Evolutionary conservation across 805 yeast genomes (phyloP).

Genomic region (Myxozyma neglecta): DNA sequence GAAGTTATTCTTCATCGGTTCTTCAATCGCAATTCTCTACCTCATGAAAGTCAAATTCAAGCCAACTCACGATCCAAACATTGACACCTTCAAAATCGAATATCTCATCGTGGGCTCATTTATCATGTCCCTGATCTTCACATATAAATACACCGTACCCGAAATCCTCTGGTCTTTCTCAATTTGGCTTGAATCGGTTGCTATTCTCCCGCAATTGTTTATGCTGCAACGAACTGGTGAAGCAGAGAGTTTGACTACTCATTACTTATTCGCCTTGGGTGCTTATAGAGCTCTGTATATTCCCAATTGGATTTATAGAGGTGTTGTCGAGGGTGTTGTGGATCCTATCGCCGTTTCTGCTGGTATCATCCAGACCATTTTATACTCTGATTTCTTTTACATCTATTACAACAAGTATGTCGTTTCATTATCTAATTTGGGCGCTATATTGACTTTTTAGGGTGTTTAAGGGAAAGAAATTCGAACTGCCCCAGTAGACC

Average conservation of each 20-base stretch:
- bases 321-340: conserved; percentile 44
- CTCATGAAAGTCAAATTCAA: conserved; percentile 65
- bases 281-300: conserved; percentile 84
- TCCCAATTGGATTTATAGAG: conserved; percentile 94
- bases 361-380: conserved; percentile 79
- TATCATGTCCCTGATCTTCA: conserved; percentile 61
- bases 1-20: conserved; percentile 76
- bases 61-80: conserved; percentile 56
- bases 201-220: conserved; percentile 89
- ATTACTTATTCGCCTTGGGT: conserved; percentile 93
- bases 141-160: conserved; percentile 58
- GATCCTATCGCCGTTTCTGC: conserved; percentile 74
- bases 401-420: conserved; percentile 63
- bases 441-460: conserved; percentile 1
- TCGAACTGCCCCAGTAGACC: conserved; percentile 61
- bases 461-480: conserved; percentile 76
- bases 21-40: conserved; percentile 73
- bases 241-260: conserved; percentile 82
- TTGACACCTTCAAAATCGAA: conserved; percentile 72
- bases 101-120: conserved; percentile 67
- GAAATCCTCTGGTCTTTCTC: conserved; percentile 84
- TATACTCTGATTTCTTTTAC: conserved; percentile 95
- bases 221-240: conserved; percentile 87
- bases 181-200: conserved; percentile 88
- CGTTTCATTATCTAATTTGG: neutral